phyloP scores from a whole-genome alignment of 805 yeast species.

The Yamadazyma endophytica region DNA sequence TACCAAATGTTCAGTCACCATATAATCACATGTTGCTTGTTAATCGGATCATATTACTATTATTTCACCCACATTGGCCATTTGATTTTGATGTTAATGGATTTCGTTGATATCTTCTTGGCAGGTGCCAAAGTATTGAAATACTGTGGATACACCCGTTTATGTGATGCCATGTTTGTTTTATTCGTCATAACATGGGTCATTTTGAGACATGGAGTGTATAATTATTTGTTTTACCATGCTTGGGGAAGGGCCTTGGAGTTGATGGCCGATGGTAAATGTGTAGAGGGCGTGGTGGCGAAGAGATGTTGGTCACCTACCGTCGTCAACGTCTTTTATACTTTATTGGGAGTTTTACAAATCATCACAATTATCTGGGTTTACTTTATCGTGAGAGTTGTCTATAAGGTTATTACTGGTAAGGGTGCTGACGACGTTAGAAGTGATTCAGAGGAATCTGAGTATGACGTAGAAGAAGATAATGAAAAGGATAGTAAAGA shows the following conservation, averaged over 20 bases:
- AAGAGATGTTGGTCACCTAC: conserved; percentile 49
- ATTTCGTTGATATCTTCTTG: conserved; percentile 70
- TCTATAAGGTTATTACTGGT: conserved; percentile 65
- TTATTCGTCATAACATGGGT: conserved; percentile 70
- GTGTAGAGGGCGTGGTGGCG: conserved; percentile 29
- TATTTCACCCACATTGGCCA: conserved; percentile 78
- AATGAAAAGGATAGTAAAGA: conserved; percentile 16
- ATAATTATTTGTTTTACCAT: conserved; percentile 62
- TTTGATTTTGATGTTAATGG: conserved; percentile 75
- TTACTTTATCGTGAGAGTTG: conserved; percentile 67
- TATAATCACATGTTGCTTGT: conserved; percentile 66
- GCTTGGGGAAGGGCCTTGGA: conserved; percentile 40
- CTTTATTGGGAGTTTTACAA: conserved; percentile 63
- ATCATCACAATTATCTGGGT: conserved; percentile 68
- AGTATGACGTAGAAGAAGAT: conserved; percentile 20
- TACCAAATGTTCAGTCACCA: conserved; percentile 87
- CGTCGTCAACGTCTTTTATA: conserved; percentile 45
- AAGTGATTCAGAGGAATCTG: conserved; percentile 70
- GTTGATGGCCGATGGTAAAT: conserved; percentile 41
- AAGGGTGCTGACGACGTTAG: conserved; percentile 81
- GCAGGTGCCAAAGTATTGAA: conserved; percentile 73
- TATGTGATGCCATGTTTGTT: conserved; percentile 69
- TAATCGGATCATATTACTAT: conserved; percentile 67
- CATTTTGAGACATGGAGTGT: conserved; percentile 65
- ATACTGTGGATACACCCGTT: conserved; percentile 56